phyloP scores from a whole-genome alignment of 352 stramenopile genomes.

The Chrysophaeum taylorii region DNA sequence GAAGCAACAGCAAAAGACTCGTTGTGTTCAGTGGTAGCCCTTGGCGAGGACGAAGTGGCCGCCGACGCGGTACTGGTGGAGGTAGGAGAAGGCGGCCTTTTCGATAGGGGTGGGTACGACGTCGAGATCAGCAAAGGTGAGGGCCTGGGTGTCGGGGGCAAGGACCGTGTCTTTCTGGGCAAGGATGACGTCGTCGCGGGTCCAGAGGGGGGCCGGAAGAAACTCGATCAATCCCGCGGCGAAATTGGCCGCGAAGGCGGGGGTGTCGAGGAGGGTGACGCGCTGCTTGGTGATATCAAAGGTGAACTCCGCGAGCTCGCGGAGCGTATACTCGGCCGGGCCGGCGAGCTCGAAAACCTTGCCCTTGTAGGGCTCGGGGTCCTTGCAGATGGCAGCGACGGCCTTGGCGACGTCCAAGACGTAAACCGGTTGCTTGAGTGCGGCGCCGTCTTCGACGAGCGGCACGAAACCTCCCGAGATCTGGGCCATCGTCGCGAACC shows the following conservation, averaged over 20 bases:
- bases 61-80: slow-evolving; percentile 82
- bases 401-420: slow-evolving; percentile 56
- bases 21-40: too few species aligned
- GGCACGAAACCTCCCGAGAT: slow-evolving; percentile 48
- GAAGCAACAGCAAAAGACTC: too few species aligned
- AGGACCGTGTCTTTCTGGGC: slow-evolving; percentile 32
- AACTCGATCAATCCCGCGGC: slow-evolving; percentile 31
- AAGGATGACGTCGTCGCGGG: slow-evolving; percentile 10
- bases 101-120: slow-evolving; percentile 80
- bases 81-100: slow-evolving; percentile 83
- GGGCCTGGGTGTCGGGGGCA: slow-evolving; percentile 33
- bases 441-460: slow-evolving; percentile 80
- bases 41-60: slow-evolving; percentile 83
- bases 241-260: slow-evolving; percentile 29
- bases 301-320: slow-evolving; percentile 89
- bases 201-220: slow-evolving; percentile 36
- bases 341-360: slow-evolving; percentile 89
- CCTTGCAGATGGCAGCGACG: slow-evolving; percentile 48
- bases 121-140: slow-evolving; percentile 53
- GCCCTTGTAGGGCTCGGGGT: slow-evolving; percentile 66
- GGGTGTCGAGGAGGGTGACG: slow-evolving; percentile 37
- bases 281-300: slow-evolving; percentile 65
- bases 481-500: slow-evolving; percentile 47
- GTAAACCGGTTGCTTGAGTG: slow-evolving; percentile 79
- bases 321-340: slow-evolving; percentile 87